These are phyloP conservation scores for Fusarium nelsonii DNA, from an alignment of 2,329 filamentous ascomycete genomes.

Conservation along the genomic window DNA sequence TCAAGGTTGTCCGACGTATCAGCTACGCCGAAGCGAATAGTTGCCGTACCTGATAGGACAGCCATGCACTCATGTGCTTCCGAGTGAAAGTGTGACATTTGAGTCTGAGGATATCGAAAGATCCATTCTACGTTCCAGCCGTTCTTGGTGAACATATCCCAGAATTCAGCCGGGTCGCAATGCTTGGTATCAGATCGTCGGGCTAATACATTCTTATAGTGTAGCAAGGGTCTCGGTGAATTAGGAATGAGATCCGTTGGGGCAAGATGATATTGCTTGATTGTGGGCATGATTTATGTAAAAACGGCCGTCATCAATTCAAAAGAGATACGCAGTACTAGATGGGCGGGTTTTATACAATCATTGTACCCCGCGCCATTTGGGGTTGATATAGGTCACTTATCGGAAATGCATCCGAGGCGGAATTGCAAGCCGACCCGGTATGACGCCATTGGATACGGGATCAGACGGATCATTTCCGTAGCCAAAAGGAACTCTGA, in stretches of 20 bases:
- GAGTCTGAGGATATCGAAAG: slow-evolving; percentile 66
- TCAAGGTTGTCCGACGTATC: slow-evolving; percentile 58
- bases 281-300: slow-evolving; percentile 31
- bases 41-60: slow-evolving; percentile 65
- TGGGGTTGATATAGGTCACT: background rate
- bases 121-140: slow-evolving; percentile 69
- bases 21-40: slow-evolving; percentile 67
- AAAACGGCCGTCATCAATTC: too few relatives aligned
- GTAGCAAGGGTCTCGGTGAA: slow-evolving; percentile 64
- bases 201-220: slow-evolving; percentile 56
- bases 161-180: slow-evolving; percentile 55
- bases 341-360: too few relatives aligned
- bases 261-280: slow-evolving; percentile 56
- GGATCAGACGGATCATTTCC: background rate
- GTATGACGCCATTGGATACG: background rate
- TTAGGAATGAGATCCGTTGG: slow-evolving; percentile 63
- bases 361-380: background rate
- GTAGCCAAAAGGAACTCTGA: background rate
- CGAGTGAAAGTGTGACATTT: slow-evolving; percentile 69
- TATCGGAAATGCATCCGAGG: slow-evolving; percentile 25
- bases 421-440: slow-evolving; percentile 11
- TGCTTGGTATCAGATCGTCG: background rate
- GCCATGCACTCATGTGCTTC: slow-evolving; percentile 69
- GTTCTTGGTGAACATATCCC: slow-evolving; percentile 58
- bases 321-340: too few relatives aligned